These are phyloP conservation scores for Lineolata rhizophorae DNA, from an alignment of 495 filamentous ascomycete species.

Conservation along the genomic window DNA sequence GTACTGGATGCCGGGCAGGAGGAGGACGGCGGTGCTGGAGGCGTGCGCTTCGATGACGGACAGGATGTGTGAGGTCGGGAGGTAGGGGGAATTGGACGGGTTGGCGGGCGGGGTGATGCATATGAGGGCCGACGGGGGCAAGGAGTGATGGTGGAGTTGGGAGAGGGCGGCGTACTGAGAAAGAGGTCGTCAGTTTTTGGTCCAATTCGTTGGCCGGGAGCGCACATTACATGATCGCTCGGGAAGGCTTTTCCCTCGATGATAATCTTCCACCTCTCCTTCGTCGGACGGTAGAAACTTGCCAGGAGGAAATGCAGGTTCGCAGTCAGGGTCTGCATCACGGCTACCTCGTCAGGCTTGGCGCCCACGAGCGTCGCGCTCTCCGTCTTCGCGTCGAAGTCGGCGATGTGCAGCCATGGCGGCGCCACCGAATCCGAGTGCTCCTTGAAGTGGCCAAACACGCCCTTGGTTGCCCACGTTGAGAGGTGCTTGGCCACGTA, in stretches of 20 bases:
- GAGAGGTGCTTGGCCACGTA: conserved; percentile 59
- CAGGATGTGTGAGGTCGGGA: conserved; percentile 55
- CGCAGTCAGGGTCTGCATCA: conserved; percentile 84
- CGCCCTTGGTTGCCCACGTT: conserved; percentile 84
- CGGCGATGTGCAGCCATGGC: conserved; percentile 65
- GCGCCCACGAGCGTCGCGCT: conserved; percentile 83
- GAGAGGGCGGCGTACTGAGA: conserved; percentile 67
- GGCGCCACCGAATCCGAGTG: conserved; percentile 52
- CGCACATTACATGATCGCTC: conserved; percentile 53
- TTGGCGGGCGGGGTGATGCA: conserved; percentile 41
- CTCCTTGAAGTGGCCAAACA: conserved; percentile 78
- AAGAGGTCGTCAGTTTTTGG: conserved; percentile 4
- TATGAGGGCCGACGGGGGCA: conserved; percentile 52
- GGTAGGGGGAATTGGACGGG: conserved; percentile 22
- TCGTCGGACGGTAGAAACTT: conserved; percentile 68
- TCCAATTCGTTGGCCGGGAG: not conserved
- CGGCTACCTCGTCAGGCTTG: conserved; percentile 51
- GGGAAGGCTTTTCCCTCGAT: conserved; percentile 89
- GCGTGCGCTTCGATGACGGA: conserved; percentile 58
- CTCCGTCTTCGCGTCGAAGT: conserved; percentile 35
- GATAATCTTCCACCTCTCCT: conserved; percentile 67
- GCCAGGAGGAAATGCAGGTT: conserved; percentile 85
- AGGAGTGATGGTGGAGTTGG: conserved; percentile 60
- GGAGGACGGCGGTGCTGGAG: conserved; percentile 48
- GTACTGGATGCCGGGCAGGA: conserved; percentile 84